Base-by-base conservation (phyloP, 768 basidiomycete species). In the Leccinum arenicola region DNA sequence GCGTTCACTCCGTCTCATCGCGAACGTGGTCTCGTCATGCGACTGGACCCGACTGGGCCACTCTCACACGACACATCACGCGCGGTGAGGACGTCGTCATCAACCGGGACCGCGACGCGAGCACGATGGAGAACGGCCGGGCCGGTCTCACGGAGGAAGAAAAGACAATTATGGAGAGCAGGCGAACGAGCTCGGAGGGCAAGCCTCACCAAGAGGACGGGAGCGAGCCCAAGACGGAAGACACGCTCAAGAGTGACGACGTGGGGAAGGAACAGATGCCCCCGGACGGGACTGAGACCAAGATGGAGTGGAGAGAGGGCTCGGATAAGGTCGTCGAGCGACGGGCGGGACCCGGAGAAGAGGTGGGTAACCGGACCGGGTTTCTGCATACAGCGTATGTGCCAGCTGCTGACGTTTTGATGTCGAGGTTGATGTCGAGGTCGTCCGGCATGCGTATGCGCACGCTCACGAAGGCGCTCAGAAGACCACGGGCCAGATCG, bases 11-110 rank as follows among this genome's bases (percentile, higher is more conserved):
- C 1, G 73, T 71, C 11, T 70, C 69, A n/a, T 89, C 91, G 14
- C 83, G 93, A 64, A 98, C 96, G 8, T 93, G 91, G 88, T 95
- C 93, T 9, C 80, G 94, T 54, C 84, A 89, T 64, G 82, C 86
- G 31, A 73, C 78, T 29, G 76, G 78, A 45, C 91, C 95, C 0
- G 93, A 95, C 49, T 97, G 95, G 93, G 81, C 92, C 9, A 86
- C 83, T 51, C 87, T 90, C 63, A 88, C 89, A 17, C 79, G 85
- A 36, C 80, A 85, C 40, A 85, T 95, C 52, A 77, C 79, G 12
- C 82, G 87, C 1, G 87, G 83, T 5, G 87, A 89, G 54, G 88
- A 89, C 49, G 86, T 96, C 61, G 82, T 93, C 36, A 89, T 96
- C 69, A 96, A 97, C 68, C 82, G 91, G 21, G 95, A 96, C 68